phyloP scores from a whole-genome alignment of 495 filamentous ascomycete genomes.

The Neurospora sp. region DNA sequence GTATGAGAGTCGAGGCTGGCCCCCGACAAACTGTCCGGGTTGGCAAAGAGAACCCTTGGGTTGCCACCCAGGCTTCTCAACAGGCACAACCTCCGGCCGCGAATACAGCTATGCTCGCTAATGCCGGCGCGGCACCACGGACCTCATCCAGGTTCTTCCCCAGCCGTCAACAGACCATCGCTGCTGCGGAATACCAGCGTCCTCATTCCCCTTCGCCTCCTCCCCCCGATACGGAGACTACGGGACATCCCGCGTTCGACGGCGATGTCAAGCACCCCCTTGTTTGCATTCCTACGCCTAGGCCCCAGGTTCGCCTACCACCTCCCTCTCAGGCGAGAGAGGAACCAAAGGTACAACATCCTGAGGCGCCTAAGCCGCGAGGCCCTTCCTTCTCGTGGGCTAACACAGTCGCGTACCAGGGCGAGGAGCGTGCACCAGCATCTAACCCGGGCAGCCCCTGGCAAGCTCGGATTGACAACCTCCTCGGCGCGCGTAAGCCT shows the following conservation, averaged over 20 bases:
- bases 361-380: conserved; percentile 3
- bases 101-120: not conserved
- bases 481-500: conserved; percentile 53
- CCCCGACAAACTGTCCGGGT: conserved; percentile 16
- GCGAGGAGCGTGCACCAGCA: conserved; percentile 2
- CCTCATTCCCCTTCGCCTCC: conserved; percentile 55
- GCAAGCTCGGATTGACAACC: conserved; percentile 65
- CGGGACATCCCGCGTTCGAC: conserved; percentile 59
- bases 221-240: conserved; percentile 51
- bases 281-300: conserved; percentile 56
- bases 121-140: not conserved
- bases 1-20: conserved; percentile 14
- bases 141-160: conserved; percentile 55
- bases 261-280: conserved; percentile 52
- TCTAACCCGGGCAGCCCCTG: conserved; percentile 31
- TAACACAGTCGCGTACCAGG: conserved; percentile 12
- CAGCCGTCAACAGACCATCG: not conserved
- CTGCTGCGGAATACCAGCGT: conserved; percentile 13
- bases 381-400: conserved; percentile 19
- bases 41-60: conserved; percentile 19
- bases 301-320: conserved; percentile 63
- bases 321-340: conserved; percentile 27
- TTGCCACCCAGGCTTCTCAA: not conserved
- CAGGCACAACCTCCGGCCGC: conserved; percentile 2
- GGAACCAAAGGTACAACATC: conserved; percentile 17